Evolutionary conservation across 2,329 filamentous ascomycete species (phyloP).

Genomic region (Biscogniauxia mediterranea): DNA sequence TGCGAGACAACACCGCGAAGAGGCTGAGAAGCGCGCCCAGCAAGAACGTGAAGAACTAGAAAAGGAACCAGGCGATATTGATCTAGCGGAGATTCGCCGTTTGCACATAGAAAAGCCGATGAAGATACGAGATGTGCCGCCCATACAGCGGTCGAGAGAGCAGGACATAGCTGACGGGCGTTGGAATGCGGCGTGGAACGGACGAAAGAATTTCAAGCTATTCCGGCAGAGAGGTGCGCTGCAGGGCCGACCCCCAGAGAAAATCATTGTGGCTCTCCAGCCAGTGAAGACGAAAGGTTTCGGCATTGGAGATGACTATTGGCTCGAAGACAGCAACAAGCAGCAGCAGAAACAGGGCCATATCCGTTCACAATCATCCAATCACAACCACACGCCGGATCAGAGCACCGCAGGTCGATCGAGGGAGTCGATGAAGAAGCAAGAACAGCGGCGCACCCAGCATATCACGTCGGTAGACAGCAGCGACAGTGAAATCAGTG

Average conservation of each 20-base stretch:
- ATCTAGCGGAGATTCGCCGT: constrained; percentile 70
- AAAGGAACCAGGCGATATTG: constrained; percentile 59
- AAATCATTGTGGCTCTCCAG: constrained; percentile 67
- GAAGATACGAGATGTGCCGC: constrained; percentile 50
- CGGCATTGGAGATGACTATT: constrained; percentile 75
- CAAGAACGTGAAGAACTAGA: constrained; percentile 54
- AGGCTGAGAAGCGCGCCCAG: constrained; percentile 63
- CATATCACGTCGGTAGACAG: constrained; percentile 22
- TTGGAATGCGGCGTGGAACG: constrained; percentile 91
- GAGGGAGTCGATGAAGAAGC: constrained; percentile 8
- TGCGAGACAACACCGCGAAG: constrained; percentile 58
- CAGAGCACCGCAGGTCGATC: constrained; percentile 6
- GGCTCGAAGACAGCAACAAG: constrained; percentile 56
- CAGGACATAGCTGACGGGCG: constrained; percentile 53
- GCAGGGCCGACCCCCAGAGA: constrained; percentile 38
- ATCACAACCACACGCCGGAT: neutral
- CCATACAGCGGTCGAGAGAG: constrained; percentile 41
- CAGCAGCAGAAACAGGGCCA: constrained; percentile 18
- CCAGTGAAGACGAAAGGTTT: constrained; percentile 70
- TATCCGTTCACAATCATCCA: constrained; percentile 13
- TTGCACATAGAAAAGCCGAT: constrained; percentile 78
- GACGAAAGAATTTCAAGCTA: constrained; percentile 91
- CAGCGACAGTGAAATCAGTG: constrained; percentile 23
- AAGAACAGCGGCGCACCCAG: constrained; percentile 12
- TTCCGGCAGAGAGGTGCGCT: constrained; percentile 63